phyloP scores from a whole-genome alignment of 2,329 filamentous ascomycete species.

The Colletotrichum costaricense region DNA sequence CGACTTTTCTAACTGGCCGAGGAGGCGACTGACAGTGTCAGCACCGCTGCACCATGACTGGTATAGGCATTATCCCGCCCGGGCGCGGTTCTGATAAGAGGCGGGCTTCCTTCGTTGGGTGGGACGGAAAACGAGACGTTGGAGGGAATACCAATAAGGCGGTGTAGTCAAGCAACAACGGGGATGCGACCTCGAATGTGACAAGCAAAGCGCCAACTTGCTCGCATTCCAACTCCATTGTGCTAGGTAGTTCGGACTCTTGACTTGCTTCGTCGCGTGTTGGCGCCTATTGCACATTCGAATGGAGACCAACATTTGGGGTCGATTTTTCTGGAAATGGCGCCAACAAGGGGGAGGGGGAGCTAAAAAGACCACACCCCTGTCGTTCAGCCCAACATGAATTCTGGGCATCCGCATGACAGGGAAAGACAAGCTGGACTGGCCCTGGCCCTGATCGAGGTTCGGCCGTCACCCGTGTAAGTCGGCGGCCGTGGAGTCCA shows the following conservation, averaged over 20 bases:
- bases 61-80: constrained; percentile 11
- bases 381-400: constrained; percentile 37
- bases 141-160: constrained; percentile 8
- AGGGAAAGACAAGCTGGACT: constrained; percentile 18
- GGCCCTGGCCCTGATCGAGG: neutral
- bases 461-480: constrained; percentile 20
- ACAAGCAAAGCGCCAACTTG: neutral
- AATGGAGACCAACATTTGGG: constrained; percentile 25
- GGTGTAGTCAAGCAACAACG: constrained; percentile 5
- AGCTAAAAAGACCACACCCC: constrained; percentile 22
- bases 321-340: constrained; percentile 27
- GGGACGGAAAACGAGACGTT: constrained; percentile 21
- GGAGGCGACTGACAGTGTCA: constrained; percentile 20
- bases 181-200: constrained; percentile 2
- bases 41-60: constrained; percentile 33
- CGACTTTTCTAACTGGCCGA: constrained; percentile 2
- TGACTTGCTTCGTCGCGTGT: neutral
- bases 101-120: constrained; percentile 20
- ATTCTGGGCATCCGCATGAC: constrained; percentile 21
- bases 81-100: constrained; percentile 32
- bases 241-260: constrained; percentile 17
- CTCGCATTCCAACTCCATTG: constrained; percentile 1
- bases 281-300: constrained; percentile 11
- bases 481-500: constrained; percentile 12
- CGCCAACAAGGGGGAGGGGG: constrained; percentile 7